A percentile compares a stretch with the other conserved stretches of the same genome.
phyloP scores from a whole-genome alignment of 768 basidiomycete species.

The Tulasnella sp. region DNA sequence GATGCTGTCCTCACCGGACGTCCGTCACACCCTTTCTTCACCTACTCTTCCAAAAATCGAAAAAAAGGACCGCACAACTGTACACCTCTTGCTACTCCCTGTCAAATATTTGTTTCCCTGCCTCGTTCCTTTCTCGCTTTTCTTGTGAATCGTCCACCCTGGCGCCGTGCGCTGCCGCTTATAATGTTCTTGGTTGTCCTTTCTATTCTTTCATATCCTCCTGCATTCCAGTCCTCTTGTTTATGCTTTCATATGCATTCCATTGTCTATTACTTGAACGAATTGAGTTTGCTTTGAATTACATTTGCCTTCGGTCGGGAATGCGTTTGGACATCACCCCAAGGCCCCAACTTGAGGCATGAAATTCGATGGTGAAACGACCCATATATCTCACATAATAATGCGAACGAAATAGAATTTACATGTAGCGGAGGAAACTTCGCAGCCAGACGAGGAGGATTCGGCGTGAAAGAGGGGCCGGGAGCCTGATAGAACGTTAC shows the following conservation, averaged over 20 bases:
- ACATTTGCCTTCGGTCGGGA: neutral
- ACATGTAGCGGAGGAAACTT: neutral
- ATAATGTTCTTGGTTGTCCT: neutral
- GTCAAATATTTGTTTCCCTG: neutral
- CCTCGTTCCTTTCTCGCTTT: neutral
- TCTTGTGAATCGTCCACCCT: neutral
- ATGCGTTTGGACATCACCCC: too few species aligned
- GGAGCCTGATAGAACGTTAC: neutral
- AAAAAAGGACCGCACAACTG: constrained; percentile 2
- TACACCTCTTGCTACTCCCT: constrained; percentile 13
- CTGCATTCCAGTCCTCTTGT: constrained; percentile 1
- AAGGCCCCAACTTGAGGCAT: neutral
- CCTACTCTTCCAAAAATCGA: neutral
- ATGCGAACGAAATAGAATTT: neutral
- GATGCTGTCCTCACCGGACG: neutral
- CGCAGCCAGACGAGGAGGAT: neutral
- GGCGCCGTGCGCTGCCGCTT: neutral
- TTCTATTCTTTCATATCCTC: constrained; percentile 11
- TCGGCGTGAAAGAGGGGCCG: neutral
- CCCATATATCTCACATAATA: neutral
- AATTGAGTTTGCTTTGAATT: constrained; percentile 7
- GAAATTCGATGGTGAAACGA: neutral
- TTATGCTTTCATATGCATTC: constrained; percentile 8
- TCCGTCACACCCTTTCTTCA: neutral
- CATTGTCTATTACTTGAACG: constrained; percentile 10